Conservation (phyloP, 768 basidiomycete genomes). For the Nidula microcarpa region DNA sequence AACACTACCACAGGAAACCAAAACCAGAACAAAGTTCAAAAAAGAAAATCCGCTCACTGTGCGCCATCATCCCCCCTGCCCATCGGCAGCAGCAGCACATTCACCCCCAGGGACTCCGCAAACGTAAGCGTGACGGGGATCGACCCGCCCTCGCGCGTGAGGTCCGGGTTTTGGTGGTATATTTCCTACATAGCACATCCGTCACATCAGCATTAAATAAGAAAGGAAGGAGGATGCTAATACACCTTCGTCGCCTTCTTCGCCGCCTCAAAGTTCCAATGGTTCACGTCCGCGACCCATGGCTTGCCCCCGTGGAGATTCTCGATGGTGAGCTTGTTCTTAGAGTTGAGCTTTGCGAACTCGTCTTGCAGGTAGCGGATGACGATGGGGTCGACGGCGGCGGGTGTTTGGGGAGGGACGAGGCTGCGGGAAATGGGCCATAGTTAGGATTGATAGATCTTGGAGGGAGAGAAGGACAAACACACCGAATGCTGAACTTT, state of each 20-base stretch:
- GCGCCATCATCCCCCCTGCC: conserved; percentile 94
- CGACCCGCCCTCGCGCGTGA: conserved; percentile 90
- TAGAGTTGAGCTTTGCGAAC: conserved; percentile 81
- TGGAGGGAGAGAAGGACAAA: too few species aligned
- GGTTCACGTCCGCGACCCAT: conserved; percentile 81
- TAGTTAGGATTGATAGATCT: too few species aligned
- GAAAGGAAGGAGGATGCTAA: not conserved
- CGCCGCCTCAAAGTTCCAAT: conserved; percentile 94
- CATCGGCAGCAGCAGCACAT: conserved; percentile 89
- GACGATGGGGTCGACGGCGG: conserved; percentile 68
- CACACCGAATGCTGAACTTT: conserved; percentile 89
- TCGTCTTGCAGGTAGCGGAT: conserved; percentile 66
- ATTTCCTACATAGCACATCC: conserved; percentile 30
- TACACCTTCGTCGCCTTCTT: conserved; percentile 76
- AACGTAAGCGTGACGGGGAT: conserved; percentile 95
- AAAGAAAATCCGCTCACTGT: conserved; percentile 47
- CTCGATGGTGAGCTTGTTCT: conserved; percentile 77
- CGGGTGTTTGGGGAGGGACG: conserved; percentile 87
- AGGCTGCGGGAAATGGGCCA: conserved; percentile 34
- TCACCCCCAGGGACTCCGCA: conserved; percentile 82
- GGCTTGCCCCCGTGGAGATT: conserved; percentile 80
- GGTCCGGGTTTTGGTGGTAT: conserved; percentile 74
- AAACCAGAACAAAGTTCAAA: too few species aligned
- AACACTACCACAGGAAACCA: too few species aligned
- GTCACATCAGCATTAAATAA: not conserved